Evolutionary conservation across 495 filamentous ascomycete genomes (phyloP), one percentile per base, ranked within the genome.

Genomic region (Parmelia sp.): DNA sequence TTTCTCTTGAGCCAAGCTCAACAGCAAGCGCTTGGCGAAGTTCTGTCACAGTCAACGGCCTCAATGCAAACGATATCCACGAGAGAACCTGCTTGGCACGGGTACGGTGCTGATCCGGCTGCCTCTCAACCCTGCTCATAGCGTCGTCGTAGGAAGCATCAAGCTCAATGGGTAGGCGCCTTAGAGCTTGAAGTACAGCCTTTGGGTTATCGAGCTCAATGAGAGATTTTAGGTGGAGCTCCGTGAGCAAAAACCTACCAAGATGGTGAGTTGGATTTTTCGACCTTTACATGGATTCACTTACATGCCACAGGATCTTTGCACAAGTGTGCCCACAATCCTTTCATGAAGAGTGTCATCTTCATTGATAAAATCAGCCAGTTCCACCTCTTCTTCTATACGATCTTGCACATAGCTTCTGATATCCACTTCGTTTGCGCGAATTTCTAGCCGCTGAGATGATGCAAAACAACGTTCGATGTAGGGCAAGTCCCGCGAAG

Each of bases 1-100:
- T 64, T 5, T 37, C 37, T 1, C 23, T 25, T 5, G 39, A 40
- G 9, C 63, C 71, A 0, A 35, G 0, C 40, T 78, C 66, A 0
- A 81, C 67, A 27, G 74, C 71, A 19, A 79, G 61, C 0, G 76
- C 77, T 57, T 76, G 72, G 19, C 21, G 42, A n/a, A 45, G 42
- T 23, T 45, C 42, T 2, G 4, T 5, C 4, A 23, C 21, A 4
- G 42, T n/a, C 10, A 45, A 9, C 4, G 42, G 42, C 42, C 42
- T n/a, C 19, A 4, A 4, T n/a, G 42, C 42, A 23, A 2, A 45
- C 2, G 9, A n/a, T n/a, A 45, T 45, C 42, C 42, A 45, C 9
- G 42, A 45, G 2, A 45, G 14, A 9, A 45, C 42, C 42, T 45
- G 42, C 2, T n/a, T 5, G 14, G 42, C 42, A 4, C 2, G 19